These are phyloP conservation scores for Capsicum pubescens DNA, from an alignment of 257 asterid species.

Conservation along the genomic window DNA sequence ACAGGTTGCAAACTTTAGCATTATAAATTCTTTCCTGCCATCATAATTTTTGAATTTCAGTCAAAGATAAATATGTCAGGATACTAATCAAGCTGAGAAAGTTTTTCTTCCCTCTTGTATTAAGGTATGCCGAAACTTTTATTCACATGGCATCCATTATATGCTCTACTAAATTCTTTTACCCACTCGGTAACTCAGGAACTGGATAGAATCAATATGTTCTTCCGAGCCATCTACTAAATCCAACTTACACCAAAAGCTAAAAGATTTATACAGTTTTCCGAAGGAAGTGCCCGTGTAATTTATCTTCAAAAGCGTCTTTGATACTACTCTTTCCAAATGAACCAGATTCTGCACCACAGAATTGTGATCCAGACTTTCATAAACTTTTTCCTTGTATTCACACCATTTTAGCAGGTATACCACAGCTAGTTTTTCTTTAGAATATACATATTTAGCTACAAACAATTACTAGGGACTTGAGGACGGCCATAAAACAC, in stretches of 20 bases:
- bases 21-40: background rate
- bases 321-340: background rate
- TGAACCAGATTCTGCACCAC: background rate
- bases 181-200: background rate
- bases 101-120: background rate
- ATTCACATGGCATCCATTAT: background rate
- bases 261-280: background rate
- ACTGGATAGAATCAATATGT: background rate
- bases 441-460: background rate
- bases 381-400: background rate
- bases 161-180: background rate
- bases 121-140: background rate
- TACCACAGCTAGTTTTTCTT: background rate
- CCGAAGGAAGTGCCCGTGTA: background rate
- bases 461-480: background rate
- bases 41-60: background rate
- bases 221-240: background rate
- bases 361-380: background rate
- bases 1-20: background rate
- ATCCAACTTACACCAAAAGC: slow-evolving; percentile 22
- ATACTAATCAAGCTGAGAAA: background rate
- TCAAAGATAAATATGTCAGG: background rate
- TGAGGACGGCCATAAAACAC: background rate
- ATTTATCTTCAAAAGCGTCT: slow-evolving; percentile 17
- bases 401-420: background rate